These are phyloP conservation scores for Cucurbita ficifolia DNA, from an alignment of 306 rosid species.

Conservation along the genomic window DNA sequence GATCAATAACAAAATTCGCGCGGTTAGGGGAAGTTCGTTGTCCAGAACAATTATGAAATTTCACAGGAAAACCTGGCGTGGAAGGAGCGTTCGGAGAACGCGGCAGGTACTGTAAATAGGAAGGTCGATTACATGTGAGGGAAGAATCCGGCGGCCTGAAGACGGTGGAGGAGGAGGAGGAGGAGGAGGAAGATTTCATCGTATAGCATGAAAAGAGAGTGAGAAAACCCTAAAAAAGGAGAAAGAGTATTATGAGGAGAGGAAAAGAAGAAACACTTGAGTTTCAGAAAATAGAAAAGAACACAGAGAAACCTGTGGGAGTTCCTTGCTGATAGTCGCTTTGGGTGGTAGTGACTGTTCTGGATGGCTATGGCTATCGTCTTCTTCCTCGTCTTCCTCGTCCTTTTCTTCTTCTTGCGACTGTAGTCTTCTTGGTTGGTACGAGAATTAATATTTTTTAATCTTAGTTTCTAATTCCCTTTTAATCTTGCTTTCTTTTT, in stretches of 20 bases:
- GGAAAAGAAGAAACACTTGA: not conserved
- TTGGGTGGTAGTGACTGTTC: not conserved
- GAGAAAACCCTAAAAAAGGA: not conserved
- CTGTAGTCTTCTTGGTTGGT: not conserved
- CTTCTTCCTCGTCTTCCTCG: not conserved
- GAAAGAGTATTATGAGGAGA: not conserved
- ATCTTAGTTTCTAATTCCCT: too few species aligned
- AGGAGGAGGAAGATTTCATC: not conserved
- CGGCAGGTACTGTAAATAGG: not conserved
- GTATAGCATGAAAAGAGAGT: not conserved
- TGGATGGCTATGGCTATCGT: not conserved
- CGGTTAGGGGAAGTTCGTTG: not conserved
- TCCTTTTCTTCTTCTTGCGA: not conserved
- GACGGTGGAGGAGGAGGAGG: not conserved
- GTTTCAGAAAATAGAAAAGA: not conserved
- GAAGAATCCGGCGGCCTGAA: slow-evolving; percentile 3
- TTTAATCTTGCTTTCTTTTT: too few species aligned
- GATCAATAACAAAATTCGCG: slow-evolving; percentile 28
- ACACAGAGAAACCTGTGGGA: not conserved
- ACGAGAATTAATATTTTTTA: too few species aligned
- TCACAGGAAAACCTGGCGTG: not conserved
- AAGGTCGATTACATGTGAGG: not conserved
- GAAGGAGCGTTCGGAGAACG: not conserved
- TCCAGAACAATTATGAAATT: not conserved
- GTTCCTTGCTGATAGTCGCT: not conserved